phyloP scores from a whole-genome alignment of 495 filamentous ascomycete species.

The Melanomma pulvis-pyrius region DNA sequence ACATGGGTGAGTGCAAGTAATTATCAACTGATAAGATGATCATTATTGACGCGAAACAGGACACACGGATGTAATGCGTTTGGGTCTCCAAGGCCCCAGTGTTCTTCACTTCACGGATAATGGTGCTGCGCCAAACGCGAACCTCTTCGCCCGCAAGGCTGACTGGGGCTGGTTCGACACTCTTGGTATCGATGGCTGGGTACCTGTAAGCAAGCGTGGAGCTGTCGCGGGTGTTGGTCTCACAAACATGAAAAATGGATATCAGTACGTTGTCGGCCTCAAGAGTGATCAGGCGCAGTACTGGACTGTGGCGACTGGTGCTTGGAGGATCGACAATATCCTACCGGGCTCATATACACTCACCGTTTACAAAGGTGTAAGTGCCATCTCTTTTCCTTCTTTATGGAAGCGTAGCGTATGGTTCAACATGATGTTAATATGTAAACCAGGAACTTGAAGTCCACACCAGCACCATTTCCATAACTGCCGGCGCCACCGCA shows the following conservation, averaged over 20 bases:
- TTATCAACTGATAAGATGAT: neutral
- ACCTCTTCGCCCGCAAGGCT: slow-evolving; percentile 16
- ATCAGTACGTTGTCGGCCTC: slow-evolving; percentile 3
- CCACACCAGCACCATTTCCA: slow-evolving; percentile 1
- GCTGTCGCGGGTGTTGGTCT: slow-evolving; percentile 7
- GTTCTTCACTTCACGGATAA: slow-evolving; percentile 1
- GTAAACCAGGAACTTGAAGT: slow-evolving; percentile 5
- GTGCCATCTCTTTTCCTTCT: neutral
- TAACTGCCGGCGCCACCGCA: neutral
- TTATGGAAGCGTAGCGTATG: too few species aligned
- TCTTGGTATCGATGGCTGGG: slow-evolving; percentile 7
- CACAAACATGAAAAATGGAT: slow-evolving; percentile 4
- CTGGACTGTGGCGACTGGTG: slow-evolving; percentile 1
- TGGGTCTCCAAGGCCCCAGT: slow-evolving; percentile 5
- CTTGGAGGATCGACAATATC: neutral
- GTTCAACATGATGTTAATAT: too few species aligned
- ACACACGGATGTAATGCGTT: slow-evolving; percentile 8
- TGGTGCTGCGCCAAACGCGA: slow-evolving; percentile 4
- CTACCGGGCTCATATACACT: slow-evolving; percentile 3
- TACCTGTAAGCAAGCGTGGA: slow-evolving; percentile 5
- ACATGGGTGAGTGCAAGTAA: neutral
- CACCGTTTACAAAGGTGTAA: slow-evolving; percentile 4
- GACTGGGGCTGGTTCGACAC: slow-evolving; percentile 12
- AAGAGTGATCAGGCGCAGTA: slow-evolving; percentile 10
- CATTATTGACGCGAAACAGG: neutral